Conservation (phyloP, 1,284 basidiomycete species). For the Fomitopsis schrenkii region DNA sequence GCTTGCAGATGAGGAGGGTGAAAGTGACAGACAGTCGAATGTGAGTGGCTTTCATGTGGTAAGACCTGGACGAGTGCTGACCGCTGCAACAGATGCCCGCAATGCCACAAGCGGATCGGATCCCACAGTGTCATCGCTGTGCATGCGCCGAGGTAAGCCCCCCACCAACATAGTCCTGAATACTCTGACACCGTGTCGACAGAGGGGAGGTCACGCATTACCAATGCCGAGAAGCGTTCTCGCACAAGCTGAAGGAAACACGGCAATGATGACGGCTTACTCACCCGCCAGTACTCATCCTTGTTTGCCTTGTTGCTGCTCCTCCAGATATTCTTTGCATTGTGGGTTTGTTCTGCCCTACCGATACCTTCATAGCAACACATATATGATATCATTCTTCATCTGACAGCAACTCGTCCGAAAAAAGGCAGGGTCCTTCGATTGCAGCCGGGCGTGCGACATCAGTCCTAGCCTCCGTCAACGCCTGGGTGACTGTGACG, state of each 20-base stretch:
- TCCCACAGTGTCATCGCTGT: conserved; percentile 89
- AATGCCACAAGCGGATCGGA: conserved; percentile 93
- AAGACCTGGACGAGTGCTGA: background rate
- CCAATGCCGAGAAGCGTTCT: conserved; percentile 85
- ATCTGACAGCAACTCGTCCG: background rate
- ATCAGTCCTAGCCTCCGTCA: background rate
- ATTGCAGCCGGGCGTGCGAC: background rate
- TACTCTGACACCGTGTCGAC: conserved; percentile 1
- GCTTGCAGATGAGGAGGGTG: conserved; percentile 78
- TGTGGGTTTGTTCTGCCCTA: no score
- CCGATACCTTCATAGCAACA: background rate
- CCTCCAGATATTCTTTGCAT: no score
- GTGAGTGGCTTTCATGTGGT: conserved; percentile 40
- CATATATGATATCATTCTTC: conserved; percentile 1
- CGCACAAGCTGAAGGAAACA: conserved; percentile 48
- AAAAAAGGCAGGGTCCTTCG: conserved; percentile 3
- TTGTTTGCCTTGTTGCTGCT: no score
- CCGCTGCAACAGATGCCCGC: conserved; percentile 64
- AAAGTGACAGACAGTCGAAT: conserved; percentile 89
- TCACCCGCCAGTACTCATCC: no score
- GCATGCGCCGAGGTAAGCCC: conserved; percentile 72
- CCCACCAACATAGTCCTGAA: background rate
- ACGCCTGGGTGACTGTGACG: no score
- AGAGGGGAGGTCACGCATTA: conserved; percentile 95
- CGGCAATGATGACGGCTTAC: conserved; percentile 6